A percentile compares a stretch with the other conserved stretches of the same genome.
These are phyloP conservation scores for Ustilago bromivora DNA, from an alignment of 1,284 basidiomycete species.

Conservation along the genomic window DNA sequence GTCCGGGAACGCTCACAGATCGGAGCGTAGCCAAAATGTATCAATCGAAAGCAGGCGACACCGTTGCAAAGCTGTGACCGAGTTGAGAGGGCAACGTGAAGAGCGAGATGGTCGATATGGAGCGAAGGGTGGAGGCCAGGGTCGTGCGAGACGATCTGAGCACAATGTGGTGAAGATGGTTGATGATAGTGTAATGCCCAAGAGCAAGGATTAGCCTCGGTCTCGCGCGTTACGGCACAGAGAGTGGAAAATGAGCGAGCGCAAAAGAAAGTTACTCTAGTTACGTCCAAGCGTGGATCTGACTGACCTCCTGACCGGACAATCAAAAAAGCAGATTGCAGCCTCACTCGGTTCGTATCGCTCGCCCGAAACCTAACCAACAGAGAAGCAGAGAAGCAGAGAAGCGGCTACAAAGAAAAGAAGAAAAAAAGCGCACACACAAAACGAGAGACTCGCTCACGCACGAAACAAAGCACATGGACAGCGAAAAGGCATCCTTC, in stretches of 20 bases:
- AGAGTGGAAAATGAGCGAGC: not conserved
- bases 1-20: not conserved
- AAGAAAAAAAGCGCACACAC: too few relatives aligned
- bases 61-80: not conserved
- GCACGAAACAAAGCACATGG: not conserved
- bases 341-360: not conserved
- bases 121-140: slow-evolving; percentile 3
- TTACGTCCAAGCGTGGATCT: not conserved
- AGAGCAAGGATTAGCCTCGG: not conserved
- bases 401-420: not conserved
- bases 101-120: not conserved
- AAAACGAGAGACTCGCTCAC: too few relatives aligned
- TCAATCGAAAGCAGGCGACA: not conserved
- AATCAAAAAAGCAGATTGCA: not conserved
- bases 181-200: not conserved
- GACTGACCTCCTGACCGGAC: slow-evolving; percentile 18
- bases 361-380: slow-evolving; percentile 6
- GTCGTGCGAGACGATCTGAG: slow-evolving; percentile 18
- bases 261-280: not conserved
- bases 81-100: too few relatives aligned
- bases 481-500: not conserved
- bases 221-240: not conserved
- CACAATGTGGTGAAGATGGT: slow-evolving; percentile 6
- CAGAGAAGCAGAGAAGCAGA: not conserved
- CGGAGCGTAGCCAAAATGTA: not conserved